Conservation (phyloP, 1,284 basidiomycete species). For the Somion occarium region DNA sequence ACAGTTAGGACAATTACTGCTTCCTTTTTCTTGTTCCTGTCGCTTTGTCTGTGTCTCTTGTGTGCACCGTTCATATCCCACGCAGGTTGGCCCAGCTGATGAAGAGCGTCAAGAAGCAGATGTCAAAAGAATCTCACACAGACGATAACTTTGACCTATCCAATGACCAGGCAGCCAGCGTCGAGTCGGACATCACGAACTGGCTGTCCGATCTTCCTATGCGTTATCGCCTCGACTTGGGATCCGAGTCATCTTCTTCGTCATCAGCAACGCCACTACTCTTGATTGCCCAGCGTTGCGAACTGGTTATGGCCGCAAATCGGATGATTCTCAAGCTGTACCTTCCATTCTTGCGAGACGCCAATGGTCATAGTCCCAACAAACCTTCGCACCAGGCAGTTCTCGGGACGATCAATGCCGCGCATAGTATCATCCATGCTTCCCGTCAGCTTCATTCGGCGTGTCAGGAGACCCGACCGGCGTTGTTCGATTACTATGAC, state of each 20-base stretch:
- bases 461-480: constrained; percentile 33
- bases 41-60: background rate
- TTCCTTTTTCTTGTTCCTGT: background rate
- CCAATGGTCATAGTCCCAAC: constrained; percentile 15
- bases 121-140: constrained; percentile 31
- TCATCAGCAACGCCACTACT: constrained; percentile 14
- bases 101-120: constrained; percentile 44
- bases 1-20: constrained; percentile 1
- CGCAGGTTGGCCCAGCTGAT: constrained; percentile 43
- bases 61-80: background rate
- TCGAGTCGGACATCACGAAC: constrained; percentile 49
- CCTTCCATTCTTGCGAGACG: constrained; percentile 54
- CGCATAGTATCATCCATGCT: constrained; percentile 53
- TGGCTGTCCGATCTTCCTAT: constrained; percentile 51
- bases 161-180: constrained; percentile 52
- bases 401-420: constrained; percentile 53
- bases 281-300: constrained; percentile 48
- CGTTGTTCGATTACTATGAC: constrained; percentile 55
- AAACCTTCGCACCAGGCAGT: constrained; percentile 42
- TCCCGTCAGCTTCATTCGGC: constrained; percentile 38
- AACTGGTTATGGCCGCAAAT: constrained; percentile 55
- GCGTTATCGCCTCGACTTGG: constrained; percentile 33
- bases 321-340: constrained; percentile 59
- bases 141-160: constrained; percentile 28
- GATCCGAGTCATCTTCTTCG: constrained; percentile 23